Evolutionary conservation across 78 protist species (phyloP), one percentile per base, ranked within the genome.

Genomic region (Diacronema lutheri): DNA sequence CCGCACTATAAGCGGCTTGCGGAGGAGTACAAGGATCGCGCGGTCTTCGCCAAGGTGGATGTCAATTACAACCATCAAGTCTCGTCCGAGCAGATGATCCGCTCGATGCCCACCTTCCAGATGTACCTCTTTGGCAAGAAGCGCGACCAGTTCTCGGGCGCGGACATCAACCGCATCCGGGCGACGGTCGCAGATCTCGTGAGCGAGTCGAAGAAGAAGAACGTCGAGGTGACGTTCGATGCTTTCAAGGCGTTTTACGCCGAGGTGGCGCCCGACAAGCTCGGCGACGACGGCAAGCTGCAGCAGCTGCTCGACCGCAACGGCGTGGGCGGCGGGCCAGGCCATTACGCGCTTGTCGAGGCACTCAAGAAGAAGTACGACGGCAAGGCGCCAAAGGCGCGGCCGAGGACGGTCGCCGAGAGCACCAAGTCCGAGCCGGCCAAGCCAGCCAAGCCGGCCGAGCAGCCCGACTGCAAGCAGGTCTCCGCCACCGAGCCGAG

Each of bases 81-180:
- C 19, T 0, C 44, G 20, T 20, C 31, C 4, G 44, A 4, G 44
- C 10, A 1, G 6, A 41, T 11, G 74, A 81, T 81, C 65, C 55
- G 85, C 35, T 61, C 73, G 40, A 81, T 81, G 85, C 85, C 85
- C 33, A 81, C 85, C 29, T 81, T 81, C 29, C 61, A 81, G 55
- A 12, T 81, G 31, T 81, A 55, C 85, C 50, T 81, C 31, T 35
- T 12, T 58, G 85, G 85, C 35, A 81, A 81, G 85, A 29, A 33
- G 55, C 65, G 66, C 58, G 38, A 81, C 58, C 56, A 81, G 60
- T 81, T 81, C 41, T 81, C 85, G 35, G 85, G 85, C 33, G 84
- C 84, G 1, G 84, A 79, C 71, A 12, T 50, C 38, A 25, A 31
- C 33, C 55, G 58, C 40, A 10, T 79, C 23, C 37, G 21, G 10